Conservation (phyloP, 164 flowering plant species). For the Aristolochia californica region DNA sequence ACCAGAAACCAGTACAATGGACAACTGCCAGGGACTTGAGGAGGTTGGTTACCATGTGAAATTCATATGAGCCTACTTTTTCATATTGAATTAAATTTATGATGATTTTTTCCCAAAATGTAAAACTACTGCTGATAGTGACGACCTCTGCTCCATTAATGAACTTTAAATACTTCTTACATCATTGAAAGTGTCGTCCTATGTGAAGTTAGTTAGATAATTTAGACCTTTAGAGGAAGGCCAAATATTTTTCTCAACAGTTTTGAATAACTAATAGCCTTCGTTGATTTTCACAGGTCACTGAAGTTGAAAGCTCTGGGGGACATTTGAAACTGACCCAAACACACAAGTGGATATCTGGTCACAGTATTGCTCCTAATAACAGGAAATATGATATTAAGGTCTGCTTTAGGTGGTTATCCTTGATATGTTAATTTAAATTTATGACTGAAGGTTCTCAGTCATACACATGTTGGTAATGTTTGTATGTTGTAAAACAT, state of each 20-base stretch:
- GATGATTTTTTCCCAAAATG: background rate
- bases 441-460: too few species aligned
- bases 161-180: too few species aligned
- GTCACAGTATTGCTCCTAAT: conserved; percentile 46
- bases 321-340: conserved; percentile 67
- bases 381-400: conserved; percentile 45
- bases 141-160: too few species aligned
- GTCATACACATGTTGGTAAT: too few species aligned
- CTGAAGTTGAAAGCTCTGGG: conserved; percentile 29
- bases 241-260: too few species aligned
- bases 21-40: conserved; percentile 18
- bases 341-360: conserved; percentile 63
- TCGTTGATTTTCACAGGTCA: conserved; percentile 24
- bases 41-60: conserved; percentile 22
- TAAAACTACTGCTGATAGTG: too few species aligned
- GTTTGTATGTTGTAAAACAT: background rate
- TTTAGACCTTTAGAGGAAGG: background rate
- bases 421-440: background rate
- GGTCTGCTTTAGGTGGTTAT: conserved; percentile 24
- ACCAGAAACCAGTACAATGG: conserved; percentile 10
- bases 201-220: background rate
- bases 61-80: too few species aligned
- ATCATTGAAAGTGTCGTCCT: background rate
- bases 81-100: too few species aligned
- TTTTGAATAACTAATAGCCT: too few species aligned